Base-by-base conservation (phyloP, 768 basidiomycete genomes). In the Boletus reticuloceps region DNA sequence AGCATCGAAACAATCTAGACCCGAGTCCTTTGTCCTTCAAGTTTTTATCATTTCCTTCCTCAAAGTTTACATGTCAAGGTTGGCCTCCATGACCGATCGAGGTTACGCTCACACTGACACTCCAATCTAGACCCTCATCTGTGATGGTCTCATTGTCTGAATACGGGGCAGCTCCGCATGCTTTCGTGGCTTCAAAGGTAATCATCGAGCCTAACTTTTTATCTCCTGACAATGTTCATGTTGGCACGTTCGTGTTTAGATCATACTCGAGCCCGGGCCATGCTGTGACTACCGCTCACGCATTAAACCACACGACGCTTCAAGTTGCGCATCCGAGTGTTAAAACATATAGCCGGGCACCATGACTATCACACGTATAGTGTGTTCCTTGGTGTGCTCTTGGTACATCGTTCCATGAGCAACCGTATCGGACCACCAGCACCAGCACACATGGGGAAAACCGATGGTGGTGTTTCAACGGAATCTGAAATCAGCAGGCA, bases 291-390 rank as follows among this genome's bases (percentile, higher is more conserved):
- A 55, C 65, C 58, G 58, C 65, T 64, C 59, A 43, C 25, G 2
- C 39, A 50, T 38, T 36, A 22, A 45, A 54, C 61, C 56, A 32
- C 53, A 19, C 25, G 11, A 47, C 45, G 19, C 17, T 12, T 36
- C 25, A 14, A 29, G 29, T 9, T 16, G 58, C 51, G 56, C 65
- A 62, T 55, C 58, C 55, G 36, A 62, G 59, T 49, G 34, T 39
- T 39, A 14, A 42, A 19, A 36, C 34, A 36, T 27, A 53, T 67
- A 66, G 65, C 65, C 65, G 58, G 59, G 39, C 60, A 51, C n/a
- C 53, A 34, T 66, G 65, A 66, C 65, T 66, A 66, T 66, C 54
- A 54, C 65, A 66, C 65, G 65, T 59, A 66, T 52, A 55, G 65
- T 66, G 65, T 60, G 54, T 41, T 31, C 47, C 50, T 57, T 34